These are phyloP conservation scores for Rhizodiscina lignyota DNA, from an alignment of 495 filamentous ascomycete genomes.

Conservation along the genomic window DNA sequence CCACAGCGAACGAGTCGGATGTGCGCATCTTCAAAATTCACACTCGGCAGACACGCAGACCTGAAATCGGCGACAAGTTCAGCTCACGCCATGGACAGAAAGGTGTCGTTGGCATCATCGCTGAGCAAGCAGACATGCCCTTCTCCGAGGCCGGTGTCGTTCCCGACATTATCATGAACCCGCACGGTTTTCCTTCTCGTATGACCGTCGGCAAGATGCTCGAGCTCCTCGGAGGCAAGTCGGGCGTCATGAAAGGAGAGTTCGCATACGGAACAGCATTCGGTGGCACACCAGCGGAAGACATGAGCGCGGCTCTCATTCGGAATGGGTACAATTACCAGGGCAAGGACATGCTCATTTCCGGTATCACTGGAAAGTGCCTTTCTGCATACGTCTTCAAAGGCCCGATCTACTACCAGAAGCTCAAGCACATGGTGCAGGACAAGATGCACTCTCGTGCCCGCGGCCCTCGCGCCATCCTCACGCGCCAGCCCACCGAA, in stretches of 20 bases:
- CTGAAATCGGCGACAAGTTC: conserved; percentile 56
- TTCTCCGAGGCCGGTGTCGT: conserved; percentile 81
- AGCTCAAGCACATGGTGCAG: conserved; percentile 99
- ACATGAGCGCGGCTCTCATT: conserved; percentile 73
- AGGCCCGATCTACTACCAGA: conserved; percentile 98
- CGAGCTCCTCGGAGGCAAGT: conserved; percentile 88
- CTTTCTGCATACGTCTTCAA: conserved; percentile 96
- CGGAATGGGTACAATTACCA: conserved; percentile 85
- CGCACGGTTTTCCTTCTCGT: conserved; percentile 96
- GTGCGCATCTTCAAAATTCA: conserved; percentile 75
- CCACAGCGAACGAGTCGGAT: conserved; percentile 70
- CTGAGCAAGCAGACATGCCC: conserved; percentile 90
- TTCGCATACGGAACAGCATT: conserved; percentile 90
- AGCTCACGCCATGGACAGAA: conserved; percentile 30
- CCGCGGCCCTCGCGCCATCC: conserved; percentile 71
- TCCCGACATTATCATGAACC: conserved; percentile 99
- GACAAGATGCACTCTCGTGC: conserved; percentile 98
- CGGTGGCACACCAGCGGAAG: conserved; percentile 76
- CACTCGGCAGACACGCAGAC: conserved; percentile 79
- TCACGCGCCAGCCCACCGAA: conserved; percentile 94
- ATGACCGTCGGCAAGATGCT: conserved; percentile 99
- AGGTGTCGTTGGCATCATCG: conserved; percentile 85
- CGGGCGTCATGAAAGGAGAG: conserved; percentile 65
- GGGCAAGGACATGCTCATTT: conserved; percentile 91
- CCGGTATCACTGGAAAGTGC: conserved; percentile 84